Evolutionary conservation across 371 early-diverging fungal species (phyloP).

Genomic region (Mortierella sp.): DNA sequence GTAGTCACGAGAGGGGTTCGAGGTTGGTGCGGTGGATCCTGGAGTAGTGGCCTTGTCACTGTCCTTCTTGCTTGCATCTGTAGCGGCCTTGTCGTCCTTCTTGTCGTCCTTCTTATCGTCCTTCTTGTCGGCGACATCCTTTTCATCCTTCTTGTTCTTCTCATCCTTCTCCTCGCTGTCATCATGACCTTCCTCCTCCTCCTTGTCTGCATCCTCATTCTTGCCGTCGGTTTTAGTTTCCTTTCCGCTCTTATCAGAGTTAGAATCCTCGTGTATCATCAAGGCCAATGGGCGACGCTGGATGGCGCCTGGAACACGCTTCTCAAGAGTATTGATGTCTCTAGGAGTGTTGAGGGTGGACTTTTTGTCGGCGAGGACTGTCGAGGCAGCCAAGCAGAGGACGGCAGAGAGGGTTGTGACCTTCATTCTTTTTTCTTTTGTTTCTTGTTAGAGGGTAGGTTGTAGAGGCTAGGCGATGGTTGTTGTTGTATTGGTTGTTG

Average conservation of each 20-base stretch:
- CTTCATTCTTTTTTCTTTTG: constrained; percentile 29
- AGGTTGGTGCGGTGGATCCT: neutral
- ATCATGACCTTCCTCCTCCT: neutral
- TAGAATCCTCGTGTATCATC: neutral
- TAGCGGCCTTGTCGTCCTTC: constrained; percentile 8
- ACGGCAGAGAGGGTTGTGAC: constrained; percentile 31
- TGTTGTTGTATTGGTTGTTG: neutral
- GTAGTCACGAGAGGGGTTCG: constrained; percentile 15
- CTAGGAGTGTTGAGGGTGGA: neutral
- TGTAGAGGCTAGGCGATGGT: neutral
- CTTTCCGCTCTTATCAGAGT: too few relatives aligned
- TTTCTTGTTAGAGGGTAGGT: neutral
- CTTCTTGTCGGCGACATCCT: neutral
- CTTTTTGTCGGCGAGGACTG: constrained; percentile 1
- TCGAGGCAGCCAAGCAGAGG: constrained; percentile 30
- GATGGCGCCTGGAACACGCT: neutral
- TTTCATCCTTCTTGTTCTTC: neutral
- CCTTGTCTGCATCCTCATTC: neutral
- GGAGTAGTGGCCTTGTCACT: neutral
- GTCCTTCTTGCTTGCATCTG: neutral
- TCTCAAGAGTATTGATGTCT: constrained; percentile 5
- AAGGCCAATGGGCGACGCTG: neutral
- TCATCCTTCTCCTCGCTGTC: neutral
- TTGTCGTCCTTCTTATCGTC: neutral
- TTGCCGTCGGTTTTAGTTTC: neutral